phyloP scores from a whole-genome alignment of 768 basidiomycete genomes.

The Auricularia sp. region DNA sequence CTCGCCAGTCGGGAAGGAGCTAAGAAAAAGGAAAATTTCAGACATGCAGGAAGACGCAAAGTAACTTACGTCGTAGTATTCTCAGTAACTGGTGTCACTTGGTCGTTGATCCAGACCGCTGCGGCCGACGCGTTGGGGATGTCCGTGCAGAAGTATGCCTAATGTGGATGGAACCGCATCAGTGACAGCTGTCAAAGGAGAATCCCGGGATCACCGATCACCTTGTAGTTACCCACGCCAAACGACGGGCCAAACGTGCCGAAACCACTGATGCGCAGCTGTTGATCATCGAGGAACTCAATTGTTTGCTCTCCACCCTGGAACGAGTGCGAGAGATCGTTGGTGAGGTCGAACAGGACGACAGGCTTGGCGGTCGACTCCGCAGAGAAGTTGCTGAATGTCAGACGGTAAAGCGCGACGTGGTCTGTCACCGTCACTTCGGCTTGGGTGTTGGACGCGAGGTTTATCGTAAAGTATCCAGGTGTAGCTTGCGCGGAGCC shows the following conservation, averaged over 20 bases:
- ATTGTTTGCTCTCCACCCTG: slow-evolving; percentile 3
- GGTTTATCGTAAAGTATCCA: background rate
- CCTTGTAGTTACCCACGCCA: slow-evolving; percentile 10
- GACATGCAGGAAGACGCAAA: background rate
- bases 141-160: slow-evolving; percentile 5
- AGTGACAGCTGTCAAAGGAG: slow-evolving; percentile 7
- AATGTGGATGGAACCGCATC: background rate
- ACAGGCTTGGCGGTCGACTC: slow-evolving; percentile 4
- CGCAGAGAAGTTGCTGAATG: slow-evolving; percentile 2
- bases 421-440: slow-evolving; percentile 13
- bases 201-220: slow-evolving; percentile 5
- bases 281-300: background rate
- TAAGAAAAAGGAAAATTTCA: background rate
- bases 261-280: slow-evolving; percentile 7
- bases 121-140: background rate
- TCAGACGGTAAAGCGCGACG: slow-evolving; percentile 10
- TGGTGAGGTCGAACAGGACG: slow-evolving; percentile 9
- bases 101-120: background rate
- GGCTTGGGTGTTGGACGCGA: slow-evolving; percentile 6
- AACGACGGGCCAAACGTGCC: slow-evolving; percentile 11
- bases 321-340: slow-evolving; percentile 11
- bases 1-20: background rate
- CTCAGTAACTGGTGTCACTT: background rate
- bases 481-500: background rate
- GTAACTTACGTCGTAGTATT: background rate